Percentiles rank a stretch among this genome's conserved stretches.
Evolutionary conservation across 768 basidiomycete genomes (phyloP).

Genomic region (Stropharia rugosoannulata): DNA sequence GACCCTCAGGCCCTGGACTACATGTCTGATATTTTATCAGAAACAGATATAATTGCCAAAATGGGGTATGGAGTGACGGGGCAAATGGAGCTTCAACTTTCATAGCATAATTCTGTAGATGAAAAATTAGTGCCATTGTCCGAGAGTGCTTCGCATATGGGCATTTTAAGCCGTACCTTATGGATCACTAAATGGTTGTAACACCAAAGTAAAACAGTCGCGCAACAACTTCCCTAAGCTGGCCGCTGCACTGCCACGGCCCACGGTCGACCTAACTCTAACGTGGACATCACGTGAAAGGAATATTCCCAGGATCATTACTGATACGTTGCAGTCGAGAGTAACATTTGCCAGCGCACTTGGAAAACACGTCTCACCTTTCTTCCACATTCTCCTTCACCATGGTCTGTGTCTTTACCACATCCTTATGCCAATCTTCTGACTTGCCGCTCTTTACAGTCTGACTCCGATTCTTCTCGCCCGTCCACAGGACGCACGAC

Average conservation of each 20-base stretch:
- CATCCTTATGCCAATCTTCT: neutral
- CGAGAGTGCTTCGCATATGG: too few relatives aligned
- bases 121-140: too few relatives aligned
- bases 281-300: slow-evolving; percentile 32
- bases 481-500: slow-evolving; percentile 39
- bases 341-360: slow-evolving; percentile 30
- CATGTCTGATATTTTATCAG: too few relatives aligned
- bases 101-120: too few relatives aligned
- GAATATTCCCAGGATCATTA: slow-evolving; percentile 28
- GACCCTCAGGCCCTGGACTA: neutral
- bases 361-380: slow-evolving; percentile 16
- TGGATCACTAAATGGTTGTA: too few relatives aligned
- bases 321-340: slow-evolving; percentile 21
- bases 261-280: neutral
- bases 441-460: slow-evolving; percentile 38
- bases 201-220: too few relatives aligned
- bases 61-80: neutral
- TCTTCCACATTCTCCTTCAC: slow-evolving; percentile 16
- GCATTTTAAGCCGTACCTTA: too few relatives aligned
- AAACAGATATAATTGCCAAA: neutral
- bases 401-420: slow-evolving; percentile 37
- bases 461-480: slow-evolving; percentile 74
- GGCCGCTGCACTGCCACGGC: neutral
- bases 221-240: too few relatives aligned
- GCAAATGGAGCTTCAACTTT: neutral